phyloP scores from a whole-genome alignment of 768 basidiomycete species.

The Tricholoma matsutake region DNA sequence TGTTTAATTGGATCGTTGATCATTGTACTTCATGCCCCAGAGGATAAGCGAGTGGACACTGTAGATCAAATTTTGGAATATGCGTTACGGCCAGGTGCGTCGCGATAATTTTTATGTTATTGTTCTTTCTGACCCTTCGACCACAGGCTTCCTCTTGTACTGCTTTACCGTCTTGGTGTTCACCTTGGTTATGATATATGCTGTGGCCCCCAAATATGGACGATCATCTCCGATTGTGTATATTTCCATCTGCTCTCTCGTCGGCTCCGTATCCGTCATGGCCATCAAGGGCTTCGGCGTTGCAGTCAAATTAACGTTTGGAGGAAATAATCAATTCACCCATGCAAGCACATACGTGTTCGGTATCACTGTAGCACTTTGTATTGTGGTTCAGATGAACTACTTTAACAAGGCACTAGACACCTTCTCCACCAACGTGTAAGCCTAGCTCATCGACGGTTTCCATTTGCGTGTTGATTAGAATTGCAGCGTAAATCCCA shows the following conservation, averaged over 20 bases:
- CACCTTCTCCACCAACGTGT: slow-evolving; percentile 97
- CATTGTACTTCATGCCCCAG: slow-evolving; percentile 95
- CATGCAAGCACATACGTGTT: slow-evolving; percentile 97
- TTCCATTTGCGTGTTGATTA: not conserved
- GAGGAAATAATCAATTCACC: slow-evolving; percentile 92
- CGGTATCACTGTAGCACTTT: slow-evolving; percentile 73
- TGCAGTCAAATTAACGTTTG: slow-evolving; percentile 90
- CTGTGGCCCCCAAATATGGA: slow-evolving; percentile 80
- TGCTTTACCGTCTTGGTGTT: slow-evolving; percentile 83
- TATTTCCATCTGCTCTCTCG: slow-evolving; percentile 93
- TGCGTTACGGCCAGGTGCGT: slow-evolving; percentile 88
- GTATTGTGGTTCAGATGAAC: slow-evolving; percentile 92
- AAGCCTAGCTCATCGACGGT: slow-evolving; percentile 30
- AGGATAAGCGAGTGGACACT: slow-evolving; percentile 88
- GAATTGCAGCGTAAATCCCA: slow-evolving; percentile 79
- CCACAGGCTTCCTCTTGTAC: slow-evolving; percentile 84
- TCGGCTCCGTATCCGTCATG: slow-evolving; percentile 98
- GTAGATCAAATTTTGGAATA: slow-evolving; percentile 92
- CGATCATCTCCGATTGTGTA: slow-evolving; percentile 88
- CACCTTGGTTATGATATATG: slow-evolving; percentile 83
- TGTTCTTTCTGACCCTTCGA: not conserved
- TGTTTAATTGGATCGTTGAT: slow-evolving; percentile 88
- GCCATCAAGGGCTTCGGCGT: slow-evolving; percentile 98
- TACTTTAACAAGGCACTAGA: slow-evolving; percentile 99
- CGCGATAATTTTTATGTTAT: not conserved